Evolutionary conservation across 768 basidiomycete species (phyloP), one percentile per base, ranked within the genome.

Genomic region (Pluteus cervinus): DNA sequence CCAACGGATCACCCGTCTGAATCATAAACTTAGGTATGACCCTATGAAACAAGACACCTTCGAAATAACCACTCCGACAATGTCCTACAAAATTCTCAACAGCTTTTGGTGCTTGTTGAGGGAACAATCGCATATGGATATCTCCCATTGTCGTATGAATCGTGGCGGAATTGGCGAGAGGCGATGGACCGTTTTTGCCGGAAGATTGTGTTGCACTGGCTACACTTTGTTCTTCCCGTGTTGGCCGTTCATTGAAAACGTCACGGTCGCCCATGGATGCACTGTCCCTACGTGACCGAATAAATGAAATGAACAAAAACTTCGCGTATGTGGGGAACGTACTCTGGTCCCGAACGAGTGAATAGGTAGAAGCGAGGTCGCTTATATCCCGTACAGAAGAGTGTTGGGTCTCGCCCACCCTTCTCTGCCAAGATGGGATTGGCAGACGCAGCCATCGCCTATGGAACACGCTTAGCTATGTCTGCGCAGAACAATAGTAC

Each of bases 1-100:
- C 91, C n/a, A 92, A 64, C 3, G 92, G 92, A 52, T 94, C 91
- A 22, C 91, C 91, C 4, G 91, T 94, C 68, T 96, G 92, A 39
- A 96, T 86, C 92, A 94, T 94, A 54, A 99, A 99, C 63, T 99
- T 98, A 43, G 89, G 76, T 55, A 99, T 99, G 46, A 98, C 88
- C 41, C 96, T 86, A 58, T 99, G 96, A 70, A 98, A 97, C 52
- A 97, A 77, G 41, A 96, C 69, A 9, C 84, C 81, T 56, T 99
- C 94, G 52, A 85, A 98, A 64, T 85, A 98, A 2, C 88, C 81
- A 47, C 81, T 87, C 48, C 86, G 71, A 11, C 88, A 77, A 50
- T 93, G 89, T 1, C 89, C 91, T 16, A 93, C 86, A 60, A 99
- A 98, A 66, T 97, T 99, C 63, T 99, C 96, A 25, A 99, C 94